Conservation (phyloP, 1,284 basidiomycete species). For the Chalciporus sp. region DNA sequence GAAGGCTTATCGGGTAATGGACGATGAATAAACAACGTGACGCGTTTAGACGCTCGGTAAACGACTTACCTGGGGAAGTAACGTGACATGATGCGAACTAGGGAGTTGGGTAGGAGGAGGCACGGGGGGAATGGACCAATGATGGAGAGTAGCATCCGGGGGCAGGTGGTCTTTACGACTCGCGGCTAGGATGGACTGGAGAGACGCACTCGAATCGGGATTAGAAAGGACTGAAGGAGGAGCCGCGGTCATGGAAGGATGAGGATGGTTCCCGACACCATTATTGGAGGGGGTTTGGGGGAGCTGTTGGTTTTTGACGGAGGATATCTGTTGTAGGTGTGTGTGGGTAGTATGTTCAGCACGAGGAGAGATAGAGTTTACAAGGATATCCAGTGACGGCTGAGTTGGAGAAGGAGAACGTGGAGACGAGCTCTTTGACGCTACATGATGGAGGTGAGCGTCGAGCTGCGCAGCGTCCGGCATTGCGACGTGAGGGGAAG, state of each 20-base stretch:
- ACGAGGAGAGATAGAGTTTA: constrained; percentile 38
- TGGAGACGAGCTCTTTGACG: constrained; percentile 40
- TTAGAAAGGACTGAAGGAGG: constrained; percentile 41
- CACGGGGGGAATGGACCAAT: constrained; percentile 42
- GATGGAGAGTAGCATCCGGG: constrained; percentile 39
- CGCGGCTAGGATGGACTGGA: constrained; percentile 63
- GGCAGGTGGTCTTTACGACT: constrained; percentile 45
- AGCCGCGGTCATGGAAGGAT: constrained; percentile 37
- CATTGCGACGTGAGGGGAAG: constrained; percentile 48
- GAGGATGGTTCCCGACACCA: constrained; percentile 34
- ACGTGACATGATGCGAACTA: constrained; percentile 30
- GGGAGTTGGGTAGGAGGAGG: constrained; percentile 31
- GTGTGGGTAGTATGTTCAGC: constrained; percentile 30
- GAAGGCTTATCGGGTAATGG: constrained; percentile 33
- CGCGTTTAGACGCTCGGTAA: constrained; percentile 34
- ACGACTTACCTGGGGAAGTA: constrained; percentile 33
- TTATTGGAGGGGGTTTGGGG: constrained; percentile 25
- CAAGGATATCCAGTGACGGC: constrained; percentile 43
- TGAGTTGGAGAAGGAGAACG: constrained; percentile 42
- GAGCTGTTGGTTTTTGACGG: constrained; percentile 25
- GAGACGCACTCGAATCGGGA: constrained; percentile 57
- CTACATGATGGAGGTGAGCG: constrained; percentile 38
- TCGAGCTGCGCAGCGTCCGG: constrained; percentile 42
- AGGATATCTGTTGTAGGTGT: constrained; percentile 28
- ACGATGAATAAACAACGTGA: constrained; percentile 17